Percentiles rank a stretch among this genome's conserved stretches.
phyloP scores from a whole-genome alignment of 2,329 filamentous ascomycete genomes.

The Fusarium duplospermum region DNA sequence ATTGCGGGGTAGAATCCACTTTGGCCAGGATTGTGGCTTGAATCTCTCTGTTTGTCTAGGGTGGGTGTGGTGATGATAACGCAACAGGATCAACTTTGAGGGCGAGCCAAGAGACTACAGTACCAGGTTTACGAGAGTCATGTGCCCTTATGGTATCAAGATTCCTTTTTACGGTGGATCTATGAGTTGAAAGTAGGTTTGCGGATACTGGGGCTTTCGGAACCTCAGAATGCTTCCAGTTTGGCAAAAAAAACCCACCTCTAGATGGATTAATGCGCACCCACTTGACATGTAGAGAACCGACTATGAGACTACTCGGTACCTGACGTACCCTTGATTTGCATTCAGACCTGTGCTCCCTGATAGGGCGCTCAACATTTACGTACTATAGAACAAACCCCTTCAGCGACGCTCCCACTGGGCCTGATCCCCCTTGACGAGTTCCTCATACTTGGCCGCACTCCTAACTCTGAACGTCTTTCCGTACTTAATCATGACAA shows the following conservation, averaged over 20 bases:
- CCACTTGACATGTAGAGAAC: too few species aligned
- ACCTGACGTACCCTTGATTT: background rate
- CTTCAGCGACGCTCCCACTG: background rate
- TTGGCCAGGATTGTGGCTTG: background rate
- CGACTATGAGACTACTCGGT: too few species aligned
- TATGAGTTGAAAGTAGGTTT: background rate
- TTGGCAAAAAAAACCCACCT: too few species aligned
- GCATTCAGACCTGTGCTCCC: background rate
- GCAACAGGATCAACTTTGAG: background rate
- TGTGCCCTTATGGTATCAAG: background rate
- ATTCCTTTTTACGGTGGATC: background rate
- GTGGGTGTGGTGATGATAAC: background rate
- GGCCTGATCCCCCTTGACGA: constrained; percentile 21
- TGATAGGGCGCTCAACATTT: background rate
- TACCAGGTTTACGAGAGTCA: background rate
- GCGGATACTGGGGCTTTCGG: too few species aligned
- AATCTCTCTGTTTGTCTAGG: background rate
- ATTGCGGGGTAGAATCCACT: background rate
- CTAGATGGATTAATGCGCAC: too few species aligned
- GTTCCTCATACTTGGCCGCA: constrained; percentile 20
- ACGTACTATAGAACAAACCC: background rate
- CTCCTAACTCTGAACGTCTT: constrained; percentile 42
- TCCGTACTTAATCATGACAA: constrained; percentile 62
- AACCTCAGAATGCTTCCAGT: too few species aligned
- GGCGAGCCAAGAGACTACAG: background rate